Base-by-base conservation (phyloP, 192 early-diverging fungal genomes). In the Pilobolus umbonatus region DNA sequence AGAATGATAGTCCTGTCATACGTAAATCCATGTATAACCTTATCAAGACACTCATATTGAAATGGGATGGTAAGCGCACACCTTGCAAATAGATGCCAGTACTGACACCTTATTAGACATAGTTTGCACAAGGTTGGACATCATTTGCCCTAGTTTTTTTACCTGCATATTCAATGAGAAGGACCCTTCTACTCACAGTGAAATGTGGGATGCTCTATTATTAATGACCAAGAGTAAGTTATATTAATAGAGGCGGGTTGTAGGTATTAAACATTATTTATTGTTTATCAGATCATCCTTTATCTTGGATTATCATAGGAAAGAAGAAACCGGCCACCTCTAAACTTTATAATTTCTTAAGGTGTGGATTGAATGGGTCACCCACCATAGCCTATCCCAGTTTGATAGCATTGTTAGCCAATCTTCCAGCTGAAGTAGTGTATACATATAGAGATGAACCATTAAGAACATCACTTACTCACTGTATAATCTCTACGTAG, bases 181-280 rank as follows among this genome's bases (percentile, higher is more conserved):
- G 71, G 89, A 93, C 19, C 53, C 76, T 0, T 71, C 77, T 3
- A 85, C 79, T 19, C 88, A 92, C 54, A 71, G 79, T 5, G 89
- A 91, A 22, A 73, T 98, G 65, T 96, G 94, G 93, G 91, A 96
- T 57, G 75, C 96, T 6, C 63, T 96, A 6, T 68, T 96, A 52
- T 57, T 92, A 9, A 73, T 88, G 22, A 91, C 88, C 1, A 89
- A 84, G 52, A 53, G 75, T 76, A 61, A 55, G 51, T 34, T 21
- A 7, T 45, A n/a, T n/a, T n/a, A n/a, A n/a, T n/a, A n/a, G n/a
- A n/a, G n/a, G n/a, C n/a, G n/a, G n/a, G n/a, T n/a, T n/a, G n/a
- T n/a, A n/a, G n/a, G n/a, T n/a, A n/a, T n/a, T n/a, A n/a, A n/a
- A 34, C 46, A 28, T 17, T 45, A 46, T 48, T 31, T 29, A 26